Percentiles rank a stretch among this genome's conserved stretches.
Conservation (phyloP, 2,329 filamentous ascomycete genomes). For the Alternaria postmessia region DNA sequence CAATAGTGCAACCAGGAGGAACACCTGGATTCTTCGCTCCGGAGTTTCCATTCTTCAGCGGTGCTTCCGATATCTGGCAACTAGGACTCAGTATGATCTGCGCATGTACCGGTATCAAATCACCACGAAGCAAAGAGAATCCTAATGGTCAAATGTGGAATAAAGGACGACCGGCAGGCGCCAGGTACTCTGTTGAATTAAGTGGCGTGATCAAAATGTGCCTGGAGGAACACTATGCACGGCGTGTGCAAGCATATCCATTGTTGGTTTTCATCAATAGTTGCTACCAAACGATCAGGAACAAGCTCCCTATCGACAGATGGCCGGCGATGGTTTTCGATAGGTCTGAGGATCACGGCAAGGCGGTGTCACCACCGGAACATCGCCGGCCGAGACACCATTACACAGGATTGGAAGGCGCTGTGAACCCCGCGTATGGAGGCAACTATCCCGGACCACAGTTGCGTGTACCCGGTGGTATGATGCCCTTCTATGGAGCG, state of each 20-base stretch:
- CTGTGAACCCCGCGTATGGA: background rate
- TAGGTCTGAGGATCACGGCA: background rate
- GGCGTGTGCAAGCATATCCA: constrained; percentile 8
- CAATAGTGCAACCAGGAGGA: background rate
- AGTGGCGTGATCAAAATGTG: constrained; percentile 9
- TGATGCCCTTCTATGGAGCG: background rate
- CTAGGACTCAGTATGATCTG: constrained; percentile 24
- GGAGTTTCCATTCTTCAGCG: constrained; percentile 19
- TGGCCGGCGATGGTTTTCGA: constrained; percentile 5
- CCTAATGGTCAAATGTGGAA: constrained; percentile 14
- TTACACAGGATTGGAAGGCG: background rate
- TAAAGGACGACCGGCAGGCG: constrained; percentile 12
- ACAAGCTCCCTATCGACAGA: constrained; percentile 6
- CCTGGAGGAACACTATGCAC: constrained; percentile 1
- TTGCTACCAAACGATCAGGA: constrained; percentile 1
- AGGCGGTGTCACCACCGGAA: constrained; percentile 8
- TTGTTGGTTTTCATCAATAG: background rate
- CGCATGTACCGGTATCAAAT: constrained; percentile 14
- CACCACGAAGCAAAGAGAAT: constrained; percentile 10
- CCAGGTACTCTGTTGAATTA: constrained; percentile 16
- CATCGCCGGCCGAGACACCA: background rate
- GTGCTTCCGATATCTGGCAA: constrained; percentile 28
- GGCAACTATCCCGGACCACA: background rate
- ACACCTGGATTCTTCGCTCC: constrained; percentile 26
- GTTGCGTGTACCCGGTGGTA: background rate